These are phyloP conservation scores for Obelidium mucronatum DNA, from an alignment of 192 early-diverging fungal species.

Conservation along the genomic window DNA sequence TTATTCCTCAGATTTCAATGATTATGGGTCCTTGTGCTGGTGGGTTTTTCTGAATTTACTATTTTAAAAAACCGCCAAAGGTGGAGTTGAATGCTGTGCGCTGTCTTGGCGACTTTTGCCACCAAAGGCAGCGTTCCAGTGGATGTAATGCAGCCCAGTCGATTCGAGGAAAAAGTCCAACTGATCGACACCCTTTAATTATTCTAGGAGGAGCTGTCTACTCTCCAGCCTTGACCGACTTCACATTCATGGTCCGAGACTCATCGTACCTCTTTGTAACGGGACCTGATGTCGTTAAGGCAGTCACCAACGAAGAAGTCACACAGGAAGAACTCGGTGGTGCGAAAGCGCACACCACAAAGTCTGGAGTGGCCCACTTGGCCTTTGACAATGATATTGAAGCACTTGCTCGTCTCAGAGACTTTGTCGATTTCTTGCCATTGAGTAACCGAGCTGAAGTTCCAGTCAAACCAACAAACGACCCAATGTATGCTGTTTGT, in stretches of 20 bases:
- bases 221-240: conserved; percentile 96
- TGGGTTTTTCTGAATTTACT: conserved; percentile 6
- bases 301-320: conserved; percentile 92
- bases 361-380: conserved; percentile 91
- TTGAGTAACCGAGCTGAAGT: conserved; percentile 80
- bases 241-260: conserved; percentile 96
- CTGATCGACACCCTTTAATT: neutral
- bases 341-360: conserved; percentile 85
- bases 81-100: too few relatives aligned
- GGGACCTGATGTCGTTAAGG: conserved; percentile 95
- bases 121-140: too few relatives aligned
- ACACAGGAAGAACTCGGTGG: conserved; percentile 96
- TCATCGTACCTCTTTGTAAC: conserved; percentile 97
- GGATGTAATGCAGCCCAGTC: too few relatives aligned
- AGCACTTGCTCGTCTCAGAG: conserved; percentile 80
- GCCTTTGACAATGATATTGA: conserved; percentile 96
- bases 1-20: conserved; percentile 93
- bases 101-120: too few relatives aligned
- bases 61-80: neutral
- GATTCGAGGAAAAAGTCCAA: neutral
- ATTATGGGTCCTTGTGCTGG: conserved; percentile 99
- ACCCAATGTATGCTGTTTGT: conserved; percentile 52
- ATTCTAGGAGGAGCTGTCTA: conserved; percentile 81
- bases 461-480: conserved; percentile 68
- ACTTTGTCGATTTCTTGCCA: conserved; percentile 89